These are phyloP conservation scores for Nematodospora anomalae DNA, from an alignment of 1,139 yeast species.

Conservation along the genomic window DNA sequence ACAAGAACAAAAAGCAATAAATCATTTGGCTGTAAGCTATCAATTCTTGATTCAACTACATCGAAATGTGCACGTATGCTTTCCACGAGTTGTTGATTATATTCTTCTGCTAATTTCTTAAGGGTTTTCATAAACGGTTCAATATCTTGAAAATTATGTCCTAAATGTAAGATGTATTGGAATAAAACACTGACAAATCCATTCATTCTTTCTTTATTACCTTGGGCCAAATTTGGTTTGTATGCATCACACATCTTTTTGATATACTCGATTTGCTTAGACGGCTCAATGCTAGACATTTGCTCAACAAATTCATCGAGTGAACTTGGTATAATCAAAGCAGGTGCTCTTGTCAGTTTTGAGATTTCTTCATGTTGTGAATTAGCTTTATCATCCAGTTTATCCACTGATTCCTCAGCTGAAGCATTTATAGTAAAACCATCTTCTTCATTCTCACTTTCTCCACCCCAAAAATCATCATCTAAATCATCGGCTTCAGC, in stretches of 20 bases:
- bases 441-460: slow-evolving; percentile 42
- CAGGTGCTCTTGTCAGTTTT: slow-evolving; percentile 16
- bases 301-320: slow-evolving; percentile 49
- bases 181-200: slow-evolving; percentile 63
- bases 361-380: slow-evolving; percentile 6
- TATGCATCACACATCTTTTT: slow-evolving; percentile 58
- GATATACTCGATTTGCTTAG: slow-evolving; percentile 49
- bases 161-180: slow-evolving; percentile 57
- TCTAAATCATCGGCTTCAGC: slow-evolving; percentile 72
- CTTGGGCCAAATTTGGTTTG: slow-evolving; percentile 77
- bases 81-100: slow-evolving; percentile 62
- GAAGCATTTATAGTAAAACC: slow-evolving; percentile 26
- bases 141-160: slow-evolving; percentile 22
- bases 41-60: slow-evolving; percentile 51
- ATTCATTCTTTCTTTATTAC: slow-evolving; percentile 77
- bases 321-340: slow-evolving; percentile 56
- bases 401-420: slow-evolving; percentile 27
- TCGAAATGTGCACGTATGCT: slow-evolving; percentile 32
- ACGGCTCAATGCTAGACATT: slow-evolving; percentile 28
- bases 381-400: slow-evolving; percentile 20
- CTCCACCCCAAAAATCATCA: slow-evolving; percentile 58
- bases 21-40: slow-evolving; percentile 47
- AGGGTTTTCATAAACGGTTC: slow-evolving; percentile 52
- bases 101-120: slow-evolving; percentile 62
- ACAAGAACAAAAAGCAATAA: slow-evolving; percentile 66